Evolutionary conservation across 345 rosid genomes (phyloP).

Genomic region (Eucalyptus shirleyi): DNA sequence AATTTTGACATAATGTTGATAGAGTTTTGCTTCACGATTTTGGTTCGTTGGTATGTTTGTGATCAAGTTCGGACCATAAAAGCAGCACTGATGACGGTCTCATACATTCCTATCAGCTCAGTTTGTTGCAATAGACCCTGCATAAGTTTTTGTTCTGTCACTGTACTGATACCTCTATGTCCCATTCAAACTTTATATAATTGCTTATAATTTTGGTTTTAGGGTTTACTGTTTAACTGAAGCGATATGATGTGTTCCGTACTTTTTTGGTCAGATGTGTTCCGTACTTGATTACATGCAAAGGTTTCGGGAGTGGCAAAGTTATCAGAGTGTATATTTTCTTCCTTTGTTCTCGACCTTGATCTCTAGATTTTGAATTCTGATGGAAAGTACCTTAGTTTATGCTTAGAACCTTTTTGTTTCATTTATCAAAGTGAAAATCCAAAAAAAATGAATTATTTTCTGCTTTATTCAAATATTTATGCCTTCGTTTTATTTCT

Average conservation of each 20-base stretch:
- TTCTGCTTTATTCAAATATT: not conserved
- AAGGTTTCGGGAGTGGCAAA: not conserved
- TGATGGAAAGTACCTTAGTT: not conserved
- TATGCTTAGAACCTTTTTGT: not conserved
- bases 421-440: not conserved
- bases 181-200: not conserved
- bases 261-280: too few species aligned
- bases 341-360: not conserved
- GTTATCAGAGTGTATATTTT: not conserved
- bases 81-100: not conserved
- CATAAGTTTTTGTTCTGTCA: not conserved
- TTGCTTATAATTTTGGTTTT: not conserved
- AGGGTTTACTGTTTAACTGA: not conserved
- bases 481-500: not conserved
- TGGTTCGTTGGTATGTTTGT: not conserved
- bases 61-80: not conserved
- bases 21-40: not conserved
- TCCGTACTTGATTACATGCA: not conserved
- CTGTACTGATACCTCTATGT: not conserved
- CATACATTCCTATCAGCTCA: not conserved
- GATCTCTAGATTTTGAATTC: not conserved
- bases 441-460: not conserved
- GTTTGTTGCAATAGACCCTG: not conserved
- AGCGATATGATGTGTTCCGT: not conserved
- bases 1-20: not conserved